Base-by-base conservation (phyloP, 805 yeast species). In the Candida pini region DNA sequence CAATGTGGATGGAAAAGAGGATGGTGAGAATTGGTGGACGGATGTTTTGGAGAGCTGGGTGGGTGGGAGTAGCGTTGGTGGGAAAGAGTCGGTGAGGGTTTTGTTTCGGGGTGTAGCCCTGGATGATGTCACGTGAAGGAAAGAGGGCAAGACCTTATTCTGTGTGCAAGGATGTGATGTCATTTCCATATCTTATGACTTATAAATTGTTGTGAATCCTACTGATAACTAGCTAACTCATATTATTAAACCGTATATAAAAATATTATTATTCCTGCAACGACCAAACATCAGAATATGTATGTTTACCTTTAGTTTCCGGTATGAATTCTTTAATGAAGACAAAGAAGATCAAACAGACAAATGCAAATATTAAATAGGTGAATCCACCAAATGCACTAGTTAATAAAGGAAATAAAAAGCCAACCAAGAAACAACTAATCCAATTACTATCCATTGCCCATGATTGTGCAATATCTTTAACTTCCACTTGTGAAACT, bases 361-460 rank as follows among this genome's bases (percentile, higher is more conserved):
- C 68, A 4, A 58, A 35, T 0, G 89, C 77, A 58, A 92, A 89
- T 8, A 85, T 53, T 37, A 77, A 65, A 63, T 85, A 92, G 19
- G 83, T 87, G 30, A 73, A 76, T 0, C 96, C 88, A 8, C 96
- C 96, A 26, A 89, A 55, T 36, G 58, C 43, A 10, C 63, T 59
- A 54, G 81, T 78, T 18, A 84, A 55, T 4, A 80, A 59, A 1
- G 98, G 98, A 68, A 92, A 90, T 15, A 78, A 52, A 42, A 69
- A 81, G 1, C 95, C 96, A 21, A 86, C 77, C 1, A 78, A 46
- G 51, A 92, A 90, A 0, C 96, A 87, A 8, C 95, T 82, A 9
- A 85, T 47, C 97, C 97, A 90, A 56, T 90, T 92, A 64, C 85
- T 75, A 10, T 86, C 75, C 0, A 92, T 87, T 9, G 96, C 97